These are phyloP conservation scores for Petunia axillaris DNA, from an alignment of 257 asterid genomes.

Conservation along the genomic window DNA sequence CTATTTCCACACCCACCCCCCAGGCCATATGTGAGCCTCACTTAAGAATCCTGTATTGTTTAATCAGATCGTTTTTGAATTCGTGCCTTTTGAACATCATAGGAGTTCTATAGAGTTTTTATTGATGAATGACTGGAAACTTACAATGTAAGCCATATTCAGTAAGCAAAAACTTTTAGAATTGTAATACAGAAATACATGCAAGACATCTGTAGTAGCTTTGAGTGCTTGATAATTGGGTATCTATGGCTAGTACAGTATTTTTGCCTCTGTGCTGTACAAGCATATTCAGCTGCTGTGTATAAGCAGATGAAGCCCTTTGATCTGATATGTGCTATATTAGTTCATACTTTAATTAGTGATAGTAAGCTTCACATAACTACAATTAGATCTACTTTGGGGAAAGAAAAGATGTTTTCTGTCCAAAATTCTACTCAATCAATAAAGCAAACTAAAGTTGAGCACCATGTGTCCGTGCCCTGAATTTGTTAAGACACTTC, in stretches of 20 bases:
- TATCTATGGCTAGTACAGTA: neutral
- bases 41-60: neutral
- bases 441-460: neutral
- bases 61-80: neutral
- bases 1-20: neutral
- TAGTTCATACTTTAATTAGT: neutral
- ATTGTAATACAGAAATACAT: neutral
- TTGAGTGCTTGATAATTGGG: neutral
- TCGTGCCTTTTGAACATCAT: neutral
- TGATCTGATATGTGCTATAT: neutral
- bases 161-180: neutral
- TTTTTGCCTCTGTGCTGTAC: neutral
- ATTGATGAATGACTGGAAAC: neutral
- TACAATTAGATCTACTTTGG: neutral
- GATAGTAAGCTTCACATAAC: neutral
- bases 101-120: neutral
- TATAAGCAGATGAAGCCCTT: constrained; percentile 1
- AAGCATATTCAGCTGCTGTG: neutral
- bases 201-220: neutral
- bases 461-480: neutral
- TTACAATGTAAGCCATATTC: neutral
- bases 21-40: neutral
- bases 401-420: neutral
- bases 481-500: neutral
- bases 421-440: neutral